A percentile compares a stretch with the other conserved stretches of the same genome.
Conservation (phyloP, 2,329 filamentous ascomycete species). For the Ophiostoma pallidulum region DNA sequence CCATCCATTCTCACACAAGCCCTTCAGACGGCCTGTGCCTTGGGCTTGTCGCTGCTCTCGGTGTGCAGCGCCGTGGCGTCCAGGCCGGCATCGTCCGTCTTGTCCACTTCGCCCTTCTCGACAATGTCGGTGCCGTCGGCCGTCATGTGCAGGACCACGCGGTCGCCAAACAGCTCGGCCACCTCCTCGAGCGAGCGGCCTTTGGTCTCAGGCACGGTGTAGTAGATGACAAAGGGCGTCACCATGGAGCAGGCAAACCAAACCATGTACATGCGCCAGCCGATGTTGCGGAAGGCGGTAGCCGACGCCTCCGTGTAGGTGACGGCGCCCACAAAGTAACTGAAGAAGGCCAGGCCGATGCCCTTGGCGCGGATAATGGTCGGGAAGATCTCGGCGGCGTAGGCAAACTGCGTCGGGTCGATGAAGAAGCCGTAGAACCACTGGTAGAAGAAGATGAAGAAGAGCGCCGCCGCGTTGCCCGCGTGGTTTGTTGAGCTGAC, state of each 20-base stretch:
- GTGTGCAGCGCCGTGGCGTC: too few relatives aligned
- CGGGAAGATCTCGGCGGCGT: slow-evolving; percentile 9
- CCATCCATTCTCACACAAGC: too few relatives aligned
- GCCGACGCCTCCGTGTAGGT: slow-evolving; percentile 6
- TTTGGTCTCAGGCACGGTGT: slow-evolving; percentile 8
- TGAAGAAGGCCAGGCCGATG: slow-evolving; percentile 6
- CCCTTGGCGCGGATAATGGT: slow-evolving; percentile 7
- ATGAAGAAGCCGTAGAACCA: slow-evolving; percentile 8
- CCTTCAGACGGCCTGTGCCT: too few relatives aligned
- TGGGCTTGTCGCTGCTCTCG: too few relatives aligned
- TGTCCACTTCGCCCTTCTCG: slow-evolving; percentile 4
- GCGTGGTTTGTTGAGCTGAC: not conserved
- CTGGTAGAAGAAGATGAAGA: slow-evolving; percentile 8
- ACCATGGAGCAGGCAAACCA: slow-evolving; percentile 7
- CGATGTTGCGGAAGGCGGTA: slow-evolving; percentile 2
- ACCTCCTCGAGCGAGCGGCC: slow-evolving; percentile 15
- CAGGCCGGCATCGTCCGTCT: too few relatives aligned
- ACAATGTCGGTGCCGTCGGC: slow-evolving; percentile 6
- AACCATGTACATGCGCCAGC: slow-evolving; percentile 10
- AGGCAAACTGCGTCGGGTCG: slow-evolving; percentile 4
- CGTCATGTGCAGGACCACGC: slow-evolving; percentile 8
- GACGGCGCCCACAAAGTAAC: slow-evolving; percentile 4
- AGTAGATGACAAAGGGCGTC: not conserved
- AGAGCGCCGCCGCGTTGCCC: not conserved
- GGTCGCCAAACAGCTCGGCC: slow-evolving; percentile 17